Evolutionary conservation across 495 filamentous ascomycete genomes (phyloP).

Genomic region (Penicillium arizonense): DNA sequence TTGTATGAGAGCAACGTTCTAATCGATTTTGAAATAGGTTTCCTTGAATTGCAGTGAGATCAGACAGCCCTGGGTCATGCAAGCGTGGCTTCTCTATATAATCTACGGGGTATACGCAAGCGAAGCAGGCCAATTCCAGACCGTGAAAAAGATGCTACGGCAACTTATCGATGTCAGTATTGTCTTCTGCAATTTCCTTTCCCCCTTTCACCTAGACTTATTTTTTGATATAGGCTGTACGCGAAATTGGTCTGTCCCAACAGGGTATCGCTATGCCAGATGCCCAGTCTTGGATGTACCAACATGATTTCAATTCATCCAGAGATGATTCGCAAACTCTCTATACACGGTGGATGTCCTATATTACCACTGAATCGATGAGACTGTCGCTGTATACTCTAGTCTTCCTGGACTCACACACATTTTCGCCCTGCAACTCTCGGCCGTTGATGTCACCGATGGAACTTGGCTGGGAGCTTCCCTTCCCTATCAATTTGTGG

Average conservation of each 20-base stretch:
- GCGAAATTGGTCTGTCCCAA: constrained; percentile 10
- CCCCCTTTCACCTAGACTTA: background rate
- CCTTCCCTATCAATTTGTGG: constrained; percentile 11
- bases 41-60: constrained; percentile 7
- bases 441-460: constrained; percentile 11
- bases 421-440: constrained; percentile 12
- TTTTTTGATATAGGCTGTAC: constrained; percentile 5
- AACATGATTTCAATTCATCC: constrained; percentile 1
- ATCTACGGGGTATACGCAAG: constrained; percentile 11
- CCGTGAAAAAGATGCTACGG: constrained; percentile 8
- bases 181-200: background rate
- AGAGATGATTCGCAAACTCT: constrained; percentile 11
- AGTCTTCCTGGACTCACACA: constrained; percentile 12
- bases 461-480: constrained; percentile 14
- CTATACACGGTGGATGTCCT: constrained; percentile 13
- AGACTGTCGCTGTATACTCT: constrained; percentile 11
- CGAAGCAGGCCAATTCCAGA: constrained; percentile 9
- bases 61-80: constrained; percentile 10
- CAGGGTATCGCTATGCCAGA: constrained; percentile 12
- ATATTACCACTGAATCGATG: constrained; percentile 12
- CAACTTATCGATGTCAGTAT: constrained; percentile 13
- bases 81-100: constrained; percentile 16
- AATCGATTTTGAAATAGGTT: constrained; percentile 5
- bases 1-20: background rate
- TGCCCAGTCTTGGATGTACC: constrained; percentile 10